Evolutionary conservation across 2,329 filamentous ascomycete species (phyloP), one percentile per base, ranked within the genome.

Genomic region (Coniella vitis): DNA sequence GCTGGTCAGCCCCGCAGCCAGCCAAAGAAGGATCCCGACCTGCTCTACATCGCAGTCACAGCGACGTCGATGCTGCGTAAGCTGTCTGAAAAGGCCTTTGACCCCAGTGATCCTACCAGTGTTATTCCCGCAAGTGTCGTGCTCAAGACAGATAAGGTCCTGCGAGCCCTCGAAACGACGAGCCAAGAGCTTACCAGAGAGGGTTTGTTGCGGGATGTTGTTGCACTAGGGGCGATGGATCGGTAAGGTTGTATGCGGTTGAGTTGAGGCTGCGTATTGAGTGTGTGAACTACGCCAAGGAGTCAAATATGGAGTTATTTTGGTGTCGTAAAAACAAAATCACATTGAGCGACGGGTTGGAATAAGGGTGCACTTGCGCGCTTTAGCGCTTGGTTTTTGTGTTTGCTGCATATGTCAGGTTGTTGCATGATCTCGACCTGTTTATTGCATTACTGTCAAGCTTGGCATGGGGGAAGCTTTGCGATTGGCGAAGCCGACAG

Each of bases 51-150:
- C 32, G 80, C 85, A 4, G 76, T 81, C 16, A 76, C 86, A 38
- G 82, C 83, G 2, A 71, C 89, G 40, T 78, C 80, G 9, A 74
- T 89, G 46, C 65, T 91, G n/a, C 76, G 78, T 54, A 77, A 78
- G 52, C 65, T 91, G 20, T 76, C 78, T 3, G 84, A 90, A 60
- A 89, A 87, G 65, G 78, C 74, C 31, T 72, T 64, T 60, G 83
- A 78, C 62, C 76, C 70, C n/a, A 74, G 70, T 52, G 70, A 77
- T 46, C 63, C 72, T 10, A 62, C 61, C 5, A 68, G 66, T 8
- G 69, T 71, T 31, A 69, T 86, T 49, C 82, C 84, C 7, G 70
- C 76, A 1, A 75, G 76, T 41, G 75, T 83, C 10, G 65, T 90
- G 42, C 86, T 86, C 3, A 77, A 78, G 21, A 80, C 78, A 52